Evolutionary conservation across 371 early-diverging fungal genomes (phyloP), one percentile per base, ranked within the genome.

Genomic region (Apophysomyces ossiformis): DNA sequence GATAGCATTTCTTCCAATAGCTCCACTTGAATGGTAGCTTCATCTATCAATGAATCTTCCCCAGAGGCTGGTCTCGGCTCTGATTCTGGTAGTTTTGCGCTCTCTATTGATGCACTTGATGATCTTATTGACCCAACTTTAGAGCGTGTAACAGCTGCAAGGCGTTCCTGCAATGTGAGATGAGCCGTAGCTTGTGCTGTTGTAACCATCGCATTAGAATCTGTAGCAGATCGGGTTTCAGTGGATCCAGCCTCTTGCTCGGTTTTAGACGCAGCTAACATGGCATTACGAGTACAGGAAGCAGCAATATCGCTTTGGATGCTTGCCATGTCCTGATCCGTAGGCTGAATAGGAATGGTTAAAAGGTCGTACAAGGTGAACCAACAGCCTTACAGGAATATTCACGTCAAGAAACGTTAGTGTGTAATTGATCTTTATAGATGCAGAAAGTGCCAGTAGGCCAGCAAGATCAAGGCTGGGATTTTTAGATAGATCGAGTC

Each of bases 401-500:
- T 87, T 88, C 61, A 95, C 77, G 65, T 93, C 93, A 32, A 95
- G 73, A 64, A 83, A 86, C 26, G 86, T 83, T 54, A 95, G 69
- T 36, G 88, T 87, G 44, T 80, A 72, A 73, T 92, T 95, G 74
- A 91, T 85, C 64, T 87, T 83, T 26, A 93, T 77, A 15, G 90
- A 89, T 11, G 88, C 88, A 6, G 91, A 81, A 5, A 95, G 73
- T 7, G 93, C 94, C 85, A 93, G 83, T 7, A 92, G 71, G 6
- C 94, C 95, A 4, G 92, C 93, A 78, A 90, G 74, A 45, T 88
- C 89, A 35, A 95, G 88, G 1, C 71, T 78, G 0, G 89, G 84
- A 71, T 95, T 95, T 36, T 82, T 78, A 5, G 92, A 86, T 45
- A 95, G 74, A 69, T 95, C 93, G 65, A 95, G 77, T 56, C 89